Base-by-base conservation (phyloP, 352 stramenopile species). In the Peronospora destructor region DNA sequence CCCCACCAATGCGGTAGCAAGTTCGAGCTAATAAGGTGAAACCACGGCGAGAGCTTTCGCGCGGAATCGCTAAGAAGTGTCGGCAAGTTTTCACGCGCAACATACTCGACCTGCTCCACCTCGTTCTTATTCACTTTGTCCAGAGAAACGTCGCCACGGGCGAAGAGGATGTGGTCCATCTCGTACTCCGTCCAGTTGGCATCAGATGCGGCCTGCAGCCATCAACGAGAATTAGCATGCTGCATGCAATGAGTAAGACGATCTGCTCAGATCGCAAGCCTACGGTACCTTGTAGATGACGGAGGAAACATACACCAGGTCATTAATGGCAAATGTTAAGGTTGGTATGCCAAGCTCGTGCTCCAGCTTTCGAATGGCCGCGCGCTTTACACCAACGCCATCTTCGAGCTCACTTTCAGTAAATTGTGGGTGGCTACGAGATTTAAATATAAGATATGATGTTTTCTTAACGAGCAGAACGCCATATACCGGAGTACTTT, bases 131-230 rank as follows among this genome's bases (percentile, higher is more conserved):
- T 96, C 11, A 95, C 69, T 13, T 91, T 61, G 29, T 88, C 52
- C 25, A 98, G 49, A 16, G 65, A 61, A 8, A 98, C 66, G 9
- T 85, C 74, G 0, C 64, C 68, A 30, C 89, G 88, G 6, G 88
- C 84, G 35, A 99, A 91, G 5, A 99, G 71, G 30, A 99, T 95
- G 66, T 99, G 97, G 60, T 99, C 96, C 66, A 99, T 97, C 63
- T 99, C 96, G 61, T 98, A 97, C 67, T 99, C 96, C 52, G 91
- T 96, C 95, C 95, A 98, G 53, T 87, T 88, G 23, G 77, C 69
- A 26, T 91, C 77, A 7, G 85, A 92, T 2, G 81, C 68, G 19
- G 81, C 79, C 64, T 81, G 38, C 28, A 58, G 29, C 4, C 13
- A 16, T 41, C 13, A 42, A 29, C 41, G 37, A 36, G 68, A 21